These are phyloP conservation scores for Rosellinia necatrix DNA, from an alignment of 2,329 filamentous ascomycete genomes.

Conservation along the genomic window DNA sequence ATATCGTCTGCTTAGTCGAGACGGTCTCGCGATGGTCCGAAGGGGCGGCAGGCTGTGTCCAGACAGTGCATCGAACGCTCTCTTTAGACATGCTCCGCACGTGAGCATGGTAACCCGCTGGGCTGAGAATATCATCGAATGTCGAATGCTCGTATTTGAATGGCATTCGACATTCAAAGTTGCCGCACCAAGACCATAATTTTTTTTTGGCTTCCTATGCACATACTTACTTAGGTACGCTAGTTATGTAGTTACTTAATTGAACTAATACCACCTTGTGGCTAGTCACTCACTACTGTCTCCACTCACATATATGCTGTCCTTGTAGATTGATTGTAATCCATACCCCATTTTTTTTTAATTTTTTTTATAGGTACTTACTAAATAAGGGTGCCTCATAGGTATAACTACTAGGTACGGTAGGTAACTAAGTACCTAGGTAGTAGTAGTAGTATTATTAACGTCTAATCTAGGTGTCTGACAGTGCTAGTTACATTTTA, in stretches of 20 bases:
- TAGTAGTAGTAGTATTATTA: neutral
- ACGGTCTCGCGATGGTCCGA: constrained; percentile 12
- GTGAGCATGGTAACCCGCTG: constrained; percentile 43
- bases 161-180: constrained; percentile 11
- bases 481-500: too few relatives aligned
- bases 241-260: neutral
- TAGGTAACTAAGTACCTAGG: neutral
- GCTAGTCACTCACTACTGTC: too few relatives aligned
- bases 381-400: too few relatives aligned
- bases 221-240: constrained; percentile 3
- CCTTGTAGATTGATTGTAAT: too few relatives aligned
- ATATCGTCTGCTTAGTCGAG: constrained; percentile 27
- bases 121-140: too few relatives aligned
- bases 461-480: too few relatives aligned
- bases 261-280: neutral
- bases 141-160: constrained; percentile 3
- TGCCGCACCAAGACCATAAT: too few relatives aligned
- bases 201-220: neutral
- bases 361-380: too few relatives aligned
- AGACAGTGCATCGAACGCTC: constrained; percentile 29
- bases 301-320: too few relatives aligned
- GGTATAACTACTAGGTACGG: neutral
- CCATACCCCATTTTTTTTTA: too few relatives aligned
- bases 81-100: constrained; percentile 45
- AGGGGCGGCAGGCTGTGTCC: constrained; percentile 22